Evolutionary conservation across 495 filamentous ascomycete genomes (phyloP).

Genomic region (Darksidea phi): DNA sequence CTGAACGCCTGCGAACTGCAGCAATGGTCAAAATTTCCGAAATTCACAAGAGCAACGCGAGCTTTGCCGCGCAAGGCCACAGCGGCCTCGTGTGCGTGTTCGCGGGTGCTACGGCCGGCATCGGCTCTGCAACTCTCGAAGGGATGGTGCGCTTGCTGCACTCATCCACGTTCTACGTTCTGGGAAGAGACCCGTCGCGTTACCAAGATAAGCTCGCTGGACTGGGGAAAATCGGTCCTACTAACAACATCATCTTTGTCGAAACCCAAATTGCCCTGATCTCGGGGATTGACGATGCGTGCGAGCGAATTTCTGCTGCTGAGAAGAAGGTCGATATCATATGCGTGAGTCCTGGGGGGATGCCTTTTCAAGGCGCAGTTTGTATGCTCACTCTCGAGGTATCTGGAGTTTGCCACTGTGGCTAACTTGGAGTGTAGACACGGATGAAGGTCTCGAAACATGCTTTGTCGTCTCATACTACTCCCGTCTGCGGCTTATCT

Average conservation of each 20-base stretch:
- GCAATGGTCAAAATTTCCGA: neutral
- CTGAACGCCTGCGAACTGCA: too few relatives aligned
- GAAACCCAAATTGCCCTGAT: slow-evolving; percentile 2
- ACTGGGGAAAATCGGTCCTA: neutral
- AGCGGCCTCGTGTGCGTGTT: slow-evolving; percentile 36
- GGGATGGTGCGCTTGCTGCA: slow-evolving; percentile 31
- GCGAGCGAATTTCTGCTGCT: neutral
- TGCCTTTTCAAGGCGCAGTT: neutral
- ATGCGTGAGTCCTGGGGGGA: neutral
- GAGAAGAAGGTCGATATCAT: slow-evolving; percentile 3
- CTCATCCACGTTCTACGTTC: slow-evolving; percentile 34
- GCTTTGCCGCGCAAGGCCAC: slow-evolving; percentile 22
- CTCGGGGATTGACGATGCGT: neutral
- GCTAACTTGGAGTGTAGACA: neutral
- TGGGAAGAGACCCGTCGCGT: slow-evolving; percentile 10
- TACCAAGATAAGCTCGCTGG: neutral
- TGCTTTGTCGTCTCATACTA: slow-evolving; percentile 9
- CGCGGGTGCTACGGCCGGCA: slow-evolving; percentile 38
- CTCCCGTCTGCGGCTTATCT: slow-evolving; percentile 1
- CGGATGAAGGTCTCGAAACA: slow-evolving; percentile 2
- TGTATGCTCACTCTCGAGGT: slow-evolving; percentile 1
- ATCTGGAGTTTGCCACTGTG: too few relatives aligned
- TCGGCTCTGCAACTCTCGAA: slow-evolving; percentile 30
- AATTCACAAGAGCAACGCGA: slow-evolving; percentile 20
- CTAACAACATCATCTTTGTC: neutral